Percentiles rank a stretch among this genome's conserved stretches.
These are phyloP conservation scores for Ormosia emarginata DNA, from an alignment of 306 rosid species.

Conservation along the genomic window DNA sequence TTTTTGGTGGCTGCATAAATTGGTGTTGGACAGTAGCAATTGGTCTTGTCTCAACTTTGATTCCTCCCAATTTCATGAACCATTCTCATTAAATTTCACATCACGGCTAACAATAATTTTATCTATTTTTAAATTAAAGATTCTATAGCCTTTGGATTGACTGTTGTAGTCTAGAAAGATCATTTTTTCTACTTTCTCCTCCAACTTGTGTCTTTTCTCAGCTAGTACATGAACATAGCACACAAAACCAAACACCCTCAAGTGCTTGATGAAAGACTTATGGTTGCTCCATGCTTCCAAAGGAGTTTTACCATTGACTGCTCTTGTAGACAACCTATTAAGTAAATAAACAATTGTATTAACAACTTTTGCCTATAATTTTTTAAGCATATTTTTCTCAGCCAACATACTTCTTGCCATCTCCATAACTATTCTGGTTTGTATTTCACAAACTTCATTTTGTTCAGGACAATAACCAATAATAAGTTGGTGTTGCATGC, in stretches of 20 bases:
- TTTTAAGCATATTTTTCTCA: background rate
- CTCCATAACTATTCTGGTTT: background rate
- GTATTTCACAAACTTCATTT: background rate
- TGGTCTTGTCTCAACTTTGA: background rate
- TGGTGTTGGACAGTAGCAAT: background rate
- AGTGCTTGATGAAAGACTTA: background rate
- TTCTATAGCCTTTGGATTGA: background rate
- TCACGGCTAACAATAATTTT: background rate
- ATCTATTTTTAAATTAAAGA: background rate
- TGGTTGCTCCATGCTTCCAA: background rate
- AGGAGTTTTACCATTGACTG: background rate
- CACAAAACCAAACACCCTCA: background rate
- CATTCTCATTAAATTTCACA: background rate
- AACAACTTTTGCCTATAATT: background rate
- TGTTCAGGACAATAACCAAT: background rate
- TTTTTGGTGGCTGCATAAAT: background rate
- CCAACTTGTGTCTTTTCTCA: background rate
- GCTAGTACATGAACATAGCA: background rate
- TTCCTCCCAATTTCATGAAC: background rate
- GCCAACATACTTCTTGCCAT: background rate
- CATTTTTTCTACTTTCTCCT: background rate
- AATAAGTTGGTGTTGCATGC: background rate
- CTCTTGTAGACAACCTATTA: background rate
- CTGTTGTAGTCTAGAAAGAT: background rate
- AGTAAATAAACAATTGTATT: background rate